These are phyloP conservation scores for Stagonosporopsis cucurbitacearum DNA, from an alignment of 2,329 filamentous ascomycete genomes.

Conservation along the genomic window DNA sequence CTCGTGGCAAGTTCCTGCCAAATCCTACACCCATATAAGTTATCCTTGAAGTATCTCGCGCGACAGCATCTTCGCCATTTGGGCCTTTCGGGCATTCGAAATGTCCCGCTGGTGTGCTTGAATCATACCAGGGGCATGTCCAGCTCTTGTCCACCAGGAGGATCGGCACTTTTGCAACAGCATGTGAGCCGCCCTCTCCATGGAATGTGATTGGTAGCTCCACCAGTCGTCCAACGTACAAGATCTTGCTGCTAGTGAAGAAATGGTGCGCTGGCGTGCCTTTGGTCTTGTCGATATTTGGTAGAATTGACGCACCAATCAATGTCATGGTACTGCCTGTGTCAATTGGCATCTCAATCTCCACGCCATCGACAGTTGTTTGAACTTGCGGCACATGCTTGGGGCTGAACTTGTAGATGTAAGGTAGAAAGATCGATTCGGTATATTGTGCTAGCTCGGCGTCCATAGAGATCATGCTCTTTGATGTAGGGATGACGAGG, in stretches of 20 bases:
- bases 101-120: constrained; percentile 27
- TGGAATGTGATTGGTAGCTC: constrained; percentile 37
- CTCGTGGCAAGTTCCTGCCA: constrained; percentile 37
- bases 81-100: constrained; percentile 42
- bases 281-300: constrained; percentile 29
- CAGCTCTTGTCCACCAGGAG: constrained; percentile 45
- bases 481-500: constrained; percentile 13
- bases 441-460: constrained; percentile 23
- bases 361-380: constrained; percentile 35
- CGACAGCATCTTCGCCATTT: constrained; percentile 30
- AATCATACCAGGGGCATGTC: constrained; percentile 45
- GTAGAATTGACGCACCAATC: constrained; percentile 43
- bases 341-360: constrained; percentile 44
- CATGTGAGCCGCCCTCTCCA: constrained; percentile 28
- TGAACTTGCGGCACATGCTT: constrained; percentile 35
- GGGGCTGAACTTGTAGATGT: constrained; percentile 35
- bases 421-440: constrained; percentile 43
- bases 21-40: constrained; percentile 49
- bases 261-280: constrained; percentile 42
- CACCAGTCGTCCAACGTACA: constrained; percentile 43
- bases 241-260: constrained; percentile 44
- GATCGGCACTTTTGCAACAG: constrained; percentile 36
- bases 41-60: constrained; percentile 37
- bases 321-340: constrained; percentile 46
- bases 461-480: constrained; percentile 19